Base-by-base conservation (phyloP, 208 protist genomes). In the Crithidia expoeki region DNA sequence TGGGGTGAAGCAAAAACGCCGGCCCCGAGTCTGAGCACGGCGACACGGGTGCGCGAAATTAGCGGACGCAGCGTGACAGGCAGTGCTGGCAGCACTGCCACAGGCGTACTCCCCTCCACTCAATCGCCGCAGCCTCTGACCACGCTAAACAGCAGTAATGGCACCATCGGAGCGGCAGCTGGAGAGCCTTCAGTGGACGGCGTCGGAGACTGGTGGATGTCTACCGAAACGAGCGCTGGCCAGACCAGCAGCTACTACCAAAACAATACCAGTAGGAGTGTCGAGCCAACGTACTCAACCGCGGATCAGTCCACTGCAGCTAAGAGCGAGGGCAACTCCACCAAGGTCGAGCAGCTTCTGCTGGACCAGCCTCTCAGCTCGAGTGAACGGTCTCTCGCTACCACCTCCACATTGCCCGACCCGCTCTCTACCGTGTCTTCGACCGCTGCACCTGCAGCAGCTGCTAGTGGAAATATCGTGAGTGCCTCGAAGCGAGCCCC, bases 161-260 rank as follows among this genome's bases (percentile, higher is more conserved):
- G n/a, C n/a, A n/a, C n/a, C 25, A 11, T 32, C 49, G 4, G 49
- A 53, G 7, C 23, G 3, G 23, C 23, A 2, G 27, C 25, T 2
- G 27, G 14, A 2, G 21, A 34, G 27, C 12, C 58, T 1, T 1
- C 21, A 2, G 40, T 6, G 27, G 40, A 50, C 1, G 58, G 16
- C 1, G n/a, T 6, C 0, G 60, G 55, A 3, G 46, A 65, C 30
- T 65, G 60, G 60, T 65, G 60, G 60, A 65, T 44, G 46, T 55
- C 19, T 4, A 33, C 46, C 40, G 40, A 58, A 12, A 19, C 51
- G 47, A 27, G 19, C 2, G 7, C n/a, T 23, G 47, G 36, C 9
- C 36, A 40, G 47, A 27, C 21, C 21, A 28, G 47, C 16, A 52
- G 36, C 36, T 40, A 12, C 47, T 1, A 27, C 21, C 16, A 28